These are phyloP conservation scores for Elongisporangium undulatum DNA, from an alignment of 352 stramenopile genomes.

Conservation along the genomic window DNA sequence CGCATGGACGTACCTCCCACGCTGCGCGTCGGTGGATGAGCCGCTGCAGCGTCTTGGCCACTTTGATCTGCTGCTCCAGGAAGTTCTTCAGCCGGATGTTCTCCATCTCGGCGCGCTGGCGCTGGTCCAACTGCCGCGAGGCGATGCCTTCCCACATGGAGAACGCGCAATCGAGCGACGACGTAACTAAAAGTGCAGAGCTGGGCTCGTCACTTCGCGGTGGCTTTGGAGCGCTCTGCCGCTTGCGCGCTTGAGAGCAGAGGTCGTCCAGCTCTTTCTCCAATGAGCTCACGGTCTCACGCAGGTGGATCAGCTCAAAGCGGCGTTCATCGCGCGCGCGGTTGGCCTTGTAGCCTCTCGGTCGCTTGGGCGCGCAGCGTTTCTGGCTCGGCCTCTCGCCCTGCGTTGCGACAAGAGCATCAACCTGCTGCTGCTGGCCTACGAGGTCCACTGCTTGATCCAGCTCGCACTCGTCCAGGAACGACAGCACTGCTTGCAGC, in stretches of 20 bases:
- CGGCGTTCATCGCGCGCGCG: constrained; percentile 14
- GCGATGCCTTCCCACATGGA: constrained; percentile 12
- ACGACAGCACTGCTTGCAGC: constrained; percentile 34
- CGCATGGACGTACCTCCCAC: background rate
- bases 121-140: constrained; percentile 1
- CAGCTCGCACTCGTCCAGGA: constrained; percentile 30
- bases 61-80: constrained; percentile 8
- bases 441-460: background rate
- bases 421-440: background rate
- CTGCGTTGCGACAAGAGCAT: background rate
- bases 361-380: background rate
- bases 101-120: constrained; percentile 4
- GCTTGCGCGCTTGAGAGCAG: background rate
- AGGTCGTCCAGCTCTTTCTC: background rate
- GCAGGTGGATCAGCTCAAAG: constrained; percentile 14
- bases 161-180: background rate
- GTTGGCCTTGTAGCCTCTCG: constrained; percentile 18
- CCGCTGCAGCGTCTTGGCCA: constrained; percentile 6
- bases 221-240: background rate
- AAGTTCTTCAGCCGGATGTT: constrained; percentile 8
- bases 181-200: background rate
- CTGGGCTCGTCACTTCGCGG: background rate
- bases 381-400: background rate
- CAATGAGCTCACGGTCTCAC: background rate
- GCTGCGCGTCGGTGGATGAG: background rate